These are phyloP conservation scores for Trypanosoma lewisi DNA, from an alignment of 208 protist genomes.

Conservation along the genomic window DNA sequence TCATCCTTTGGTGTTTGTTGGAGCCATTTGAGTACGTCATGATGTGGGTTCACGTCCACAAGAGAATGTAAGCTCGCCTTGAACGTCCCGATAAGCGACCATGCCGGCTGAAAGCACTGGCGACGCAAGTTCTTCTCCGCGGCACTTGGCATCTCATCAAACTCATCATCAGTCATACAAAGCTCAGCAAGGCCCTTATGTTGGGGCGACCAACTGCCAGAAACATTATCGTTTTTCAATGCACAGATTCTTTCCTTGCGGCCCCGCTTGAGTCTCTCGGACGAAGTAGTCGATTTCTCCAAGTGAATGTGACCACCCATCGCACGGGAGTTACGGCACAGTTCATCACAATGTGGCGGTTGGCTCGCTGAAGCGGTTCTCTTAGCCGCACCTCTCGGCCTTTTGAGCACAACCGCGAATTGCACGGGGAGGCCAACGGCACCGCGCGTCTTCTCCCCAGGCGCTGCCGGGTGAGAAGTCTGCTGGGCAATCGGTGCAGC, in stretches of 20 bases:
- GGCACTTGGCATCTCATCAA: constrained; percentile 15
- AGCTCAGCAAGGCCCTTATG: constrained; percentile 66
- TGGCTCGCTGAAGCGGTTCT: not conserved
- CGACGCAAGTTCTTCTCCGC: constrained; percentile 20
- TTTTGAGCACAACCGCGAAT: not conserved
- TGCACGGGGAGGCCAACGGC: not conserved
- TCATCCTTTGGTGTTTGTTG: constrained; percentile 75
- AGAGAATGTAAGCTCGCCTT: constrained; percentile 63
- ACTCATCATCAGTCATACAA: constrained; percentile 45
- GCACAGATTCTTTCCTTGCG: not conserved
- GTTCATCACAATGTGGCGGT: no score
- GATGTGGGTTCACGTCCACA: constrained; percentile 53
- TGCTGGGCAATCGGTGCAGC: not conserved
- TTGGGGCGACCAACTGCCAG: constrained; percentile 16
- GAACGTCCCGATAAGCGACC: constrained; percentile 83
- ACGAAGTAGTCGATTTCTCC: constrained; percentile 2
- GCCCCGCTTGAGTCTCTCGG: not conserved
- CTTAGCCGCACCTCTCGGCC: not conserved
- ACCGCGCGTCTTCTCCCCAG: not conserved
- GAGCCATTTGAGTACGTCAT: constrained; percentile 63
- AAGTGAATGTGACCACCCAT: not conserved
- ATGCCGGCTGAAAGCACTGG: constrained; percentile 55
- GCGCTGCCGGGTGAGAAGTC: not conserved
- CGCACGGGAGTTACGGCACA: not conserved
- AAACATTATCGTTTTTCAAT: not conserved